phyloP scores from a whole-genome alignment of 139 green algal species.

The Micromonas pusilla region DNA sequence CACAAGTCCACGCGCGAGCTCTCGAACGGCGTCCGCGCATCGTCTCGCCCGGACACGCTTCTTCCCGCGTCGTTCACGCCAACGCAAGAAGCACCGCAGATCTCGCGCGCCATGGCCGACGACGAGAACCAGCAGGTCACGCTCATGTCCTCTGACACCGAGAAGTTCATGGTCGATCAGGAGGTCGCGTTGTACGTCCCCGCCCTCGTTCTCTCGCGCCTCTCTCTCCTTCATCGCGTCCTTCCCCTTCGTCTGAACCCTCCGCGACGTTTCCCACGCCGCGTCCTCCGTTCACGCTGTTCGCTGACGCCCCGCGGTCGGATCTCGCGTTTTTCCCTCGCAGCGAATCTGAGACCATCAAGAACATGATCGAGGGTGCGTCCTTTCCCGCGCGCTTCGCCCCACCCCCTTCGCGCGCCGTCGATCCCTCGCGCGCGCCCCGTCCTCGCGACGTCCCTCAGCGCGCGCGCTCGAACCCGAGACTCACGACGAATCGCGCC shows the following conservation, averaged over 20 bases:
- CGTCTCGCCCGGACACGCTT: no score
- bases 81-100: not conserved
- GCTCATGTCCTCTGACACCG: not conserved
- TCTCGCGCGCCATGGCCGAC: not conserved
- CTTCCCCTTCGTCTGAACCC: not conserved
- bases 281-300: not conserved
- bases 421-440: no score
- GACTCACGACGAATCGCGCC: no score
- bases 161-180: constrained; percentile 15
- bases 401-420: no score
- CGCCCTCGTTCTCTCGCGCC: no score
- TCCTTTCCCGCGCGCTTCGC: not conserved
- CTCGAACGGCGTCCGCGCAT: no score
- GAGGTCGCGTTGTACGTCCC: constrained; percentile 19
- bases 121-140: not conserved
- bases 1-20: no score
- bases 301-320: not conserved
- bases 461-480: no score
- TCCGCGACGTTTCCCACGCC: not conserved
- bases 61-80: not conserved
- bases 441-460: no score
- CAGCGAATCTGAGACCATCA: constrained; percentile 15
- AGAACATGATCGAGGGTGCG: constrained; percentile 21
- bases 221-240: no score
- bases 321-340: constrained; percentile 2